Evolutionary conservation across 2,329 filamentous ascomycete species (phyloP).

Genomic region (Huntiella decipiens): DNA sequence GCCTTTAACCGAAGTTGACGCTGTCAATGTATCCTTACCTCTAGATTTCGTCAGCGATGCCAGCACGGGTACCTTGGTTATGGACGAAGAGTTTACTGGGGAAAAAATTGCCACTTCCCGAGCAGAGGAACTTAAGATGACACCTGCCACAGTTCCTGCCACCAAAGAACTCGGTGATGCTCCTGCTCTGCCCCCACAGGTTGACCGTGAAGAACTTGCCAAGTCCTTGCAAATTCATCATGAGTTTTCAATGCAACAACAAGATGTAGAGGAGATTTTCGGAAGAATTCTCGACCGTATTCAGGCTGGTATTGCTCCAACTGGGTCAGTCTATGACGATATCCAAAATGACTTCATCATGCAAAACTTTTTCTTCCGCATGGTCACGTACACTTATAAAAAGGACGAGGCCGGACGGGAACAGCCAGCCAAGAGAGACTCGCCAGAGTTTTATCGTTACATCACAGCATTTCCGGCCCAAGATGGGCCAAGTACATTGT

Average conservation of each 20-base stretch:
- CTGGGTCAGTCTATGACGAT: constrained; percentile 40
- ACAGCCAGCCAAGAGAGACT: constrained; percentile 10
- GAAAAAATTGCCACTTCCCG: no score
- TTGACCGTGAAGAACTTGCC: constrained; percentile 17
- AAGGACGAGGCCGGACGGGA: constrained; percentile 19
- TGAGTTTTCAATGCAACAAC: constrained; percentile 32
- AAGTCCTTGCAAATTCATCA: constrained; percentile 21
- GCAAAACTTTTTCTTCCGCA: constrained; percentile 45
- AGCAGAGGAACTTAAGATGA: no score
- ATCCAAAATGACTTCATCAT: constrained; percentile 71
- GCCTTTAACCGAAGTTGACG: not conserved
- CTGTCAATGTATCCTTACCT: not conserved
- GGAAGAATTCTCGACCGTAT: constrained; percentile 79
- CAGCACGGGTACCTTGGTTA: no score
- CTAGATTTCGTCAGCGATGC: no score
- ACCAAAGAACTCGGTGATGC: not conserved
- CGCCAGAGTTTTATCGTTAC: constrained; percentile 34
- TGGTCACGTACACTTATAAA: constrained; percentile 39
- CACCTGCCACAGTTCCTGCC: no score
- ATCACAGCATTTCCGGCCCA: constrained; percentile 40
- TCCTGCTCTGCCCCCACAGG: not conserved
- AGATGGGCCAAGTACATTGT: constrained; percentile 41
- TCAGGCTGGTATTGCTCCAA: constrained; percentile 67
- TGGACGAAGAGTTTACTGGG: no score
- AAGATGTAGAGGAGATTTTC: constrained; percentile 93